phyloP scores from a whole-genome alignment of 129 eudicot genomes.

The Smallanthus sonchifolius region DNA sequence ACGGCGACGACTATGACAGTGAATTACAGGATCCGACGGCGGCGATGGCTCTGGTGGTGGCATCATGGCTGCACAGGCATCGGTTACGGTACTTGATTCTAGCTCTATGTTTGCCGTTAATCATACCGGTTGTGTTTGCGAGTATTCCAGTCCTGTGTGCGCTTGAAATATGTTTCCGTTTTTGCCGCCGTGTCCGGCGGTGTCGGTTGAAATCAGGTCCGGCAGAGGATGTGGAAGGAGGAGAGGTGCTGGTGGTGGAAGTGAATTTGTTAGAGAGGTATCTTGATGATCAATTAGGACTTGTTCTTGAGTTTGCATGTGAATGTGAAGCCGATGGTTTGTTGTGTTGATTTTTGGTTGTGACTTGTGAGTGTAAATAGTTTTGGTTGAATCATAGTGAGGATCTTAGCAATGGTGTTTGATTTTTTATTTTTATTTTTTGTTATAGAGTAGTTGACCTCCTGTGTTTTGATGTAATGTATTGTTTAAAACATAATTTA shows the following conservation, averaged over 20 bases:
- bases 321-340: slow-evolving; percentile 22
- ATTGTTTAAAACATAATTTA: no score
- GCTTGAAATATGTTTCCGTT: slow-evolving; percentile 18
- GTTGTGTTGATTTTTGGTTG: slow-evolving; percentile 8
- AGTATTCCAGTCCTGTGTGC: slow-evolving; percentile 35
- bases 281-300: slow-evolving; percentile 53
- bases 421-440: not conserved
- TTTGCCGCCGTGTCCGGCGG: slow-evolving; percentile 23
- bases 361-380: not conserved
- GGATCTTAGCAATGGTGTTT: not conserved
- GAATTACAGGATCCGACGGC: slow-evolving; percentile 24
- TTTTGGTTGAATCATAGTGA: slow-evolving; percentile 4
- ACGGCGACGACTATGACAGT: slow-evolving; percentile 6
- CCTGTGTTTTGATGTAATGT: no score
- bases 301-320: slow-evolving; percentile 38
- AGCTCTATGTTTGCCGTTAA: slow-evolving; percentile 45
- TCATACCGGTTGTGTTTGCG: slow-evolving; percentile 38
- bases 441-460: not conserved
- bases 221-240: slow-evolving; percentile 19
- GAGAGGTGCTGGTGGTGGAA: slow-evolving; percentile 31
- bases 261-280: slow-evolving; percentile 46
- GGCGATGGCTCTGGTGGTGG: slow-evolving; percentile 22
- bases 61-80: slow-evolving; percentile 44
- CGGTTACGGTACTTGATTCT: slow-evolving; percentile 34
- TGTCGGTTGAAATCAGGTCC: slow-evolving; percentile 20